phyloP scores from a whole-genome alignment of 768 basidiomycete species.

The Podaxis carcinomalis region DNA sequence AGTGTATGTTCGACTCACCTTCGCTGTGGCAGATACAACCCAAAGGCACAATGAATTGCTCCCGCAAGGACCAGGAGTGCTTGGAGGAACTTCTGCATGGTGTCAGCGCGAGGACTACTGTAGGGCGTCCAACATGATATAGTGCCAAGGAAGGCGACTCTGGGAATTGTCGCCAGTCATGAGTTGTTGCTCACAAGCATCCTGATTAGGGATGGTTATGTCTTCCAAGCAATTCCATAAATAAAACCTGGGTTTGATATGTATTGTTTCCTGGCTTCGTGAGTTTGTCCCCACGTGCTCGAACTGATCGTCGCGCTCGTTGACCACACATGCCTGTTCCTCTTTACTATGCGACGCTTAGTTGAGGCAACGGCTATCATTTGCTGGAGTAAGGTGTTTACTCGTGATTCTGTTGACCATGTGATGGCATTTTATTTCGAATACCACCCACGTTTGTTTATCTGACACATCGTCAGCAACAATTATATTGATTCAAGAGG shows the following conservation, averaged over 20 bases:
- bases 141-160: not conserved
- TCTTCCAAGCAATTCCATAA: not conserved
- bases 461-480: not conserved
- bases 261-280: not conserved
- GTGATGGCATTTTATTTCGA: not conserved
- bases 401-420: not conserved
- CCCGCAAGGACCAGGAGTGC: not conserved
- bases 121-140: not conserved
- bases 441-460: not conserved
- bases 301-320: not conserved
- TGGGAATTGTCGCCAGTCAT: not conserved
- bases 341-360: not conserved
- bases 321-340: not conserved
- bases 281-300: not conserved
- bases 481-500: not conserved
- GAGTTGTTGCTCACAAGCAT: not conserved
- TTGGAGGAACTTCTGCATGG: not conserved
- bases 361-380: not conserved
- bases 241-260: not conserved
- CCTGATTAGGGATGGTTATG: slow-evolving; percentile 5
- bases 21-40: not conserved
- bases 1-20: not conserved
- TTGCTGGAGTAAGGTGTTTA: not conserved
- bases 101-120: not conserved
- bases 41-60: not conserved